Evolutionary conservation across 306 rosid species (phyloP), one percentile per base, ranked within the genome.

Genomic region (Astragalus glycyphyllos): DNA sequence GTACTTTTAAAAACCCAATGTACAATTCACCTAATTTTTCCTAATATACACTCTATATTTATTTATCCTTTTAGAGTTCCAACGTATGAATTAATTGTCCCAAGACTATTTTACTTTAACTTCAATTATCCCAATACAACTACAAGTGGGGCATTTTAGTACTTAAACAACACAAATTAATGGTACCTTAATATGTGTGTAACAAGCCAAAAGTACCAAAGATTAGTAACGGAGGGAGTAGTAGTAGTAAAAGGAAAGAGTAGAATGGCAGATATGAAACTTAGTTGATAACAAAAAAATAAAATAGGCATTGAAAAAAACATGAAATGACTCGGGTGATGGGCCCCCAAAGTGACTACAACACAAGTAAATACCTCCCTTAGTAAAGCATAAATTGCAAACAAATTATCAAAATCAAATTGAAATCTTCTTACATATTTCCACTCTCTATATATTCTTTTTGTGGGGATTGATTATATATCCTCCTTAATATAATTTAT

Each of bases 231-330:
- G n/a, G n/a, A n/a, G n/a, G n/a, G n/a, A n/a, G n/a, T n/a, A n/a
- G n/a, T n/a, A 29, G 5, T 41, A 44, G 31, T 5, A 1, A 46
- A 65, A 35, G 54, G 41, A 31, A 15, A 68, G 11, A 26, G 14
- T 48, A 5, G 62, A 38, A 48, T 58, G 80, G 37, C 66, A 26
- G 44, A 58, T 17, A 68, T 2, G 69, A 76, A 76, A 59, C 53
- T 76, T 78, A 15, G 45, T 45, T 26, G 31, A 9, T 72, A 65
- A 63, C 68, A 12, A 53, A 15, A 40, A 20, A 54, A 5, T 2
- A 11, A 48, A 34, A 45, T 29, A 40, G 1, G 4, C 11, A 6
- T 35, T 44, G 5, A 20, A 4, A 20, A 46, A 59, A 4, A 37
- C 8, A 69, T 42, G 11, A 6, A 50, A 68, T 68, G 17, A 35